phyloP scores from a whole-genome alignment of 2,329 filamentous ascomycete genomes.

The Celoporthe dispersa region DNA sequence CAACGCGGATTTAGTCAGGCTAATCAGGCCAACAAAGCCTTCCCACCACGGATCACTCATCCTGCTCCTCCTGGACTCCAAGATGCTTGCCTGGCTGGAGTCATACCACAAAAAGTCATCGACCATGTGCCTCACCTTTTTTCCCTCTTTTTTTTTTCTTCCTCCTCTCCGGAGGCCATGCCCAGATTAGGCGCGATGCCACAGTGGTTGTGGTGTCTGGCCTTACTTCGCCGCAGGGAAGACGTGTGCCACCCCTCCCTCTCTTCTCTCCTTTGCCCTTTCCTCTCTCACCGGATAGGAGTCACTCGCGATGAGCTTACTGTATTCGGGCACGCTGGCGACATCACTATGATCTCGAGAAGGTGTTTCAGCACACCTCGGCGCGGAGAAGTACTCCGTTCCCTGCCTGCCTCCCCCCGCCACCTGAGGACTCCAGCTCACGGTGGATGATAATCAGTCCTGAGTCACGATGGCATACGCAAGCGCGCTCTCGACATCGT shows the following conservation, averaged over 20 bases:
- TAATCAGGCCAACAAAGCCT: neutral
- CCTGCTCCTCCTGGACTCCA: neutral
- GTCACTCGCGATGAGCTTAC: neutral
- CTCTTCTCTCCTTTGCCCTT: neutral
- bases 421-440: slow-evolving; percentile 5
- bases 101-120: neutral
- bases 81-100: neutral
- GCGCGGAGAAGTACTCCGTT: neutral
- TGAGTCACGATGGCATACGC: slow-evolving; percentile 12
- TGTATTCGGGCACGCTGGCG: neutral
- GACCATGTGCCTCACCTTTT: neutral
- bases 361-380: neutral
- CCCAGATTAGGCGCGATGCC: neutral
- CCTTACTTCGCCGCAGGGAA: neutral
- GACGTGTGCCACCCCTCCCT: neutral
- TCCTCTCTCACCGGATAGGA: neutral
- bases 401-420: neutral
- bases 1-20: neutral
- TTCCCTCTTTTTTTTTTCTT: neutral
- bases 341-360: neutral
- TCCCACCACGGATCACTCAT: neutral
- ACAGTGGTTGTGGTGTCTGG: neutral
- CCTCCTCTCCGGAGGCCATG: neutral
- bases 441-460: neutral
- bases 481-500: neutral